Evolutionary conservation across 805 yeast genomes (phyloP), one percentile per base, ranked within the genome.

Genomic region (Kregervanrija delftensis): DNA sequence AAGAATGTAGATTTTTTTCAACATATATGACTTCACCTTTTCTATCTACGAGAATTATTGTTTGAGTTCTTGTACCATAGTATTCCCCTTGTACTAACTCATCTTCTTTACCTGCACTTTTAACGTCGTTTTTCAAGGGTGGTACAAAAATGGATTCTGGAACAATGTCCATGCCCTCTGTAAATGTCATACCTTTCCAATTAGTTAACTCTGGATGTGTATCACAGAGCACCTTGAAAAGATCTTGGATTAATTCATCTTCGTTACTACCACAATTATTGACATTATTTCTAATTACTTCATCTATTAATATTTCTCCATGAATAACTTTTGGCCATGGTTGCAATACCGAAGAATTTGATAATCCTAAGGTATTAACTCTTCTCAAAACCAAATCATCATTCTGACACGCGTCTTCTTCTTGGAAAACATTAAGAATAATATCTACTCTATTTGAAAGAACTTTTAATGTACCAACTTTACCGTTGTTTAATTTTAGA

Each of bases 31-130:
- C 49, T 33, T 64, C 45, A 54, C 86, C 71, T 35, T 56, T 46
- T 34, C 69, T 72, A 55, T 76, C 78, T 9, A 85, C 70, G 16
- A 86, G 53, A 3, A 88, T 70, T 2, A 88, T 74, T 0, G 95
- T 87, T 60, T 89, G 96, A 0, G 96, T 86, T 44, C 96, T 66
- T 0, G 97, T 89, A 0, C 96, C 96, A 58, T 88, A 90, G 54
- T 69, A 79, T 16, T 68, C 61, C 8, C 28, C 28, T 22, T 22
- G 28, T 22, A 22, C 6, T 22, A 22, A 22, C 28, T 22, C 28
- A 6, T 8, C 28, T 22, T 22, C 28, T 2, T 22, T 22, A 0
- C 88, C 87, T 12, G 69, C 63, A 16, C 11, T 14, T 39, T 56
- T 9, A 58, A 49, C 12, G 2, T 39, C 28, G 5, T 65, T 59